These are phyloP conservation scores for Lichtheimia corymbifera DNA, from an alignment of 371 early-diverging fungal species.

Conservation along the genomic window DNA sequence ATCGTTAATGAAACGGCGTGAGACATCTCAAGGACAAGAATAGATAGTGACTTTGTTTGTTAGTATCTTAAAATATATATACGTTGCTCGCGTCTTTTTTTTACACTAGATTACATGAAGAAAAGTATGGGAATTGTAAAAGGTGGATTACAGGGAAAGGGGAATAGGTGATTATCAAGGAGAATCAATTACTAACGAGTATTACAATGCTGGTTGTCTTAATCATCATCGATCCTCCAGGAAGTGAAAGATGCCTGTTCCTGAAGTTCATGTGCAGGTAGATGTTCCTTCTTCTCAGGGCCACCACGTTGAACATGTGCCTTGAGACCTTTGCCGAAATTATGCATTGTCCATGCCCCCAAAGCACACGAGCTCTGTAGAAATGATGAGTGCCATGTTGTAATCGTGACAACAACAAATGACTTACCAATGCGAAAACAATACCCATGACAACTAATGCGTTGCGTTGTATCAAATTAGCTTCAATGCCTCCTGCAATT, in stretches of 20 bases:
- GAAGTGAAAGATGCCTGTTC: slow-evolving; percentile 17
- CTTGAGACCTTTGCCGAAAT: slow-evolving; percentile 41
- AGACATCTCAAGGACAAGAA: slow-evolving; percentile 3
- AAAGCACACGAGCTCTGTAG: slow-evolving; percentile 8
- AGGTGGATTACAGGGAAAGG: not conserved
- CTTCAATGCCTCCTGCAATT: not conserved
- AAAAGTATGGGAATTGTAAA: not conserved
- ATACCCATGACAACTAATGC: slow-evolving; percentile 36
- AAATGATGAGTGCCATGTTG: not conserved
- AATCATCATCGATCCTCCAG: slow-evolving; percentile 48
- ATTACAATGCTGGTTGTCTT: not conserved
- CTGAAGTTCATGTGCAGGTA: slow-evolving; percentile 15
- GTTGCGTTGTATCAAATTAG: too few species aligned
- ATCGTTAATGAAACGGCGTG: slow-evolving; percentile 20
- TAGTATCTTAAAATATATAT: not conserved
- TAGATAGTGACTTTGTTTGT: not conserved
- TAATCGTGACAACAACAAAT: not conserved
- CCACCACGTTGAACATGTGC: slow-evolving; percentile 48
- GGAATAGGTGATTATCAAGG: slow-evolving; percentile 1
- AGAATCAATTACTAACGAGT: not conserved
- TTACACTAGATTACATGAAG: not conserved
- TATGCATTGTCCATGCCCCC: slow-evolving; percentile 28
- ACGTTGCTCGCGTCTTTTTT: too few species aligned
- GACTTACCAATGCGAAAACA: slow-evolving; percentile 36
- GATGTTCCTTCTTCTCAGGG: slow-evolving; percentile 25